Evolutionary conservation across 306 rosid species (phyloP).

Genomic region (Vigna radiata): DNA sequence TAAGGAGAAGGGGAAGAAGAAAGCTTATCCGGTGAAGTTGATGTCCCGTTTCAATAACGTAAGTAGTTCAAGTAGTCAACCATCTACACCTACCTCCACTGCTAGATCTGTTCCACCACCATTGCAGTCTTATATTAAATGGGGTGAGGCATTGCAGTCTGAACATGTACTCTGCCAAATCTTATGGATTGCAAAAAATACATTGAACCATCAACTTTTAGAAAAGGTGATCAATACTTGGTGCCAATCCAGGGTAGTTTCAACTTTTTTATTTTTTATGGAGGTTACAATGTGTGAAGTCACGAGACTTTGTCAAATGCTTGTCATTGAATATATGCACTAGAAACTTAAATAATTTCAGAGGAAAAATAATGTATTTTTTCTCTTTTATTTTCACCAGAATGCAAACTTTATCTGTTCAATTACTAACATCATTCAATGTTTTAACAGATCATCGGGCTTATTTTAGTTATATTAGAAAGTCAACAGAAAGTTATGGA

Average conservation of each 20-base stretch:
- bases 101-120: too few relatives aligned
- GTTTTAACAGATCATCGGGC: conserved; percentile 69
- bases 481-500: conserved; percentile 63
- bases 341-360: conserved; percentile 15
- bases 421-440: conserved; percentile 43
- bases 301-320: conserved; percentile 26
- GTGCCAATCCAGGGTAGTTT: conserved; percentile 15
- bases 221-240: conserved; percentile 70
- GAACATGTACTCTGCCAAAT: conserved; percentile 67
- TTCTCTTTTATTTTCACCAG: conserved; percentile 35
- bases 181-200: conserved; percentile 89
- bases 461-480: conserved; percentile 76
- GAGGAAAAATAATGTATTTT: conserved; percentile 16
- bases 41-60: too few relatives aligned
- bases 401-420: conserved; percentile 35
- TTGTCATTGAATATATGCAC: conserved; percentile 19
- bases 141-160: conserved; percentile 76
- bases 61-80: too few relatives aligned
- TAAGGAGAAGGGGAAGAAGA: too few relatives aligned
- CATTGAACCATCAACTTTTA: conserved; percentile 75
- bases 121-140: conserved; percentile 52
- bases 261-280: not conserved
- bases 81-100: too few relatives aligned
- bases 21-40: too few relatives aligned
- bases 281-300: conserved; percentile 16